Percentiles rank a stretch among this genome's conserved stretches.
Evolutionary conservation across 768 basidiomycete genomes (phyloP).

Genomic region (Termitomyces titanicus): DNA sequence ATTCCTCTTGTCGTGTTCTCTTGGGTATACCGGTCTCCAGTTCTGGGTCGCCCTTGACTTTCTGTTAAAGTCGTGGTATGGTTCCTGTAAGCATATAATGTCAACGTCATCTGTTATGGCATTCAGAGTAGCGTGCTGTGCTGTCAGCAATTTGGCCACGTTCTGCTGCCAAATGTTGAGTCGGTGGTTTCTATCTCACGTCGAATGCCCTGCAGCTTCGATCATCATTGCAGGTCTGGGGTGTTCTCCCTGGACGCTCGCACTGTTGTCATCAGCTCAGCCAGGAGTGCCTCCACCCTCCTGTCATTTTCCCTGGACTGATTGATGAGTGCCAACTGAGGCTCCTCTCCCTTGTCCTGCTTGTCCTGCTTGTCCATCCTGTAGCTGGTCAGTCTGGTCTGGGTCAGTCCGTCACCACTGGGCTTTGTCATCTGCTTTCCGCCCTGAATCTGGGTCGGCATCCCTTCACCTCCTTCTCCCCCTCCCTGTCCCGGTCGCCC

Average conservation of each 20-base stretch:
- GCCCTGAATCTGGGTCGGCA: no score
- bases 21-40: background rate
- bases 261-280: no score
- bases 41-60: background rate
- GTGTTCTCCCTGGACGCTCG: background rate
- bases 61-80: background rate
- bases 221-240: background rate
- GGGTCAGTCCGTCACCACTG: no score
- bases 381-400: no score
- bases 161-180: slow-evolving; percentile 23
- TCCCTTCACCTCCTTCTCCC: no score
- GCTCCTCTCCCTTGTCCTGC: no score
- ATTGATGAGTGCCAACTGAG: no score
- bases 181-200: background rate
- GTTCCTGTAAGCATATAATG: slow-evolving; percentile 11
- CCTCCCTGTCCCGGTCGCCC: no score
- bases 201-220: background rate
- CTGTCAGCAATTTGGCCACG: slow-evolving; percentile 19
- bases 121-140: slow-evolving; percentile 16
- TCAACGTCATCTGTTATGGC: slow-evolving; percentile 17
- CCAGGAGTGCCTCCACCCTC: no score
- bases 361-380: no score
- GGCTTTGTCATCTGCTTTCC: no score
- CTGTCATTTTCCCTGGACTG: no score
- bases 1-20: background rate